Evolutionary conservation across 257 asterid species (phyloP).

Genomic region (Nicotiana otophora): DNA sequence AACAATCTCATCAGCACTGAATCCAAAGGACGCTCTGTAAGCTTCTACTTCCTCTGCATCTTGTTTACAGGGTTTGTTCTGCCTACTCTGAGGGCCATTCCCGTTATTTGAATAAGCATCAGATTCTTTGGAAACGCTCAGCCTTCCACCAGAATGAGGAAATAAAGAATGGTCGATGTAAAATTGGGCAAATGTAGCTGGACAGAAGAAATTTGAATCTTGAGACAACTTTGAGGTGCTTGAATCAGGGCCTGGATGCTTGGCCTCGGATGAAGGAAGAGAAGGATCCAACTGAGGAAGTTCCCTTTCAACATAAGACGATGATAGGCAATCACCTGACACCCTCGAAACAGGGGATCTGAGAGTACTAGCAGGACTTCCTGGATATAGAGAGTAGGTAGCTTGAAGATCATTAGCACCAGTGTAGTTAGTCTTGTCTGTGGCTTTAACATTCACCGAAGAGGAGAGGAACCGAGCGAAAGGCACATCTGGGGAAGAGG

Average conservation of each 20-base stretch:
- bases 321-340: slow-evolving; percentile 12
- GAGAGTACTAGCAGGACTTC: slow-evolving; percentile 64
- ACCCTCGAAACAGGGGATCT: slow-evolving; percentile 62
- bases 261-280: slow-evolving; percentile 35
- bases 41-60: slow-evolving; percentile 95
- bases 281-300: slow-evolving; percentile 54
- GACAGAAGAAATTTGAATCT: slow-evolving; percentile 95
- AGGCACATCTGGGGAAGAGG: slow-evolving; percentile 95
- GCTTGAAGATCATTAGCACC: slow-evolving; percentile 57
- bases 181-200: slow-evolving; percentile 96
- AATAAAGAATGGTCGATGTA: slow-evolving; percentile 78
- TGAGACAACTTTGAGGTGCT: slow-evolving; percentile 53
- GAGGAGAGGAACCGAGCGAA: slow-evolving; percentile 73
- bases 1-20: slow-evolving; percentile 96
- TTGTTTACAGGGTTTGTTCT: slow-evolving; percentile 57
- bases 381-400: slow-evolving; percentile 66
- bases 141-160: slow-evolving; percentile 84
- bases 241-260: slow-evolving; percentile 46
- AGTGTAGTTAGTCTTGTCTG: slow-evolving; percentile 30
- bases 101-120: slow-evolving; percentile 70
- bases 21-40: slow-evolving; percentile 95
- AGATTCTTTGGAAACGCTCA: slow-evolving; percentile 84
- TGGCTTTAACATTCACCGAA: slow-evolving; percentile 34
- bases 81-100: slow-evolving; percentile 63
- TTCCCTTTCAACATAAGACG: slow-evolving; percentile 27